Conservation (phyloP, 257 asterid species). For the Solanum microdontum region DNA sequence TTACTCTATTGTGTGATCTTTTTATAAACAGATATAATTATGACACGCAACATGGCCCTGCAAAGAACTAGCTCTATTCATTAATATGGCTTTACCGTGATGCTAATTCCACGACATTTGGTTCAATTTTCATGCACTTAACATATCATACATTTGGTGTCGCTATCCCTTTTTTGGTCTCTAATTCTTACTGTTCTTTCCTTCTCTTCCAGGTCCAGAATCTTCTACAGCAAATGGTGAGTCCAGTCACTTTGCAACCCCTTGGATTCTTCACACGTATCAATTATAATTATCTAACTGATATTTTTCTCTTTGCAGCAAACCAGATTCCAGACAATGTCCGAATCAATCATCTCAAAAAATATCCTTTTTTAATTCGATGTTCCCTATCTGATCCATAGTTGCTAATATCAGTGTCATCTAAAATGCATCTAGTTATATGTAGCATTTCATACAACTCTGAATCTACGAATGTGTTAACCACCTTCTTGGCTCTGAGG, state of each 20-base stretch:
- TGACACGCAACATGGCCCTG: background rate
- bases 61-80: background rate
- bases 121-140: background rate
- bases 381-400: background rate
- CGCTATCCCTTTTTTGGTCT: background rate
- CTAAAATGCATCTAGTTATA: background rate
- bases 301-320: slow-evolving; percentile 48
- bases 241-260: slow-evolving; percentile 8
- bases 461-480: background rate
- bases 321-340: slow-evolving; percentile 84
- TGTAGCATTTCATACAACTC: background rate
- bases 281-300: background rate
- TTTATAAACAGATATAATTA: background rate
- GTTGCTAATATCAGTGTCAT: background rate
- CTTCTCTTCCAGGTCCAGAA: slow-evolving; percentile 56
- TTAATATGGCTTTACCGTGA: background rate
- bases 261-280: background rate
- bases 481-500: background rate
- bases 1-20: background rate
- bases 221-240: slow-evolving; percentile 82
- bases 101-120: background rate
- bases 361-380: slow-evolving; percentile 49
- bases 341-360: slow-evolving; percentile 72
- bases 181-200: background rate
- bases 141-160: background rate